Percentiles rank a stretch among this genome's conserved stretches.
Conservation (phyloP, 2,329 filamentous ascomycete genomes). For the Talaromyces marneffei region DNA sequence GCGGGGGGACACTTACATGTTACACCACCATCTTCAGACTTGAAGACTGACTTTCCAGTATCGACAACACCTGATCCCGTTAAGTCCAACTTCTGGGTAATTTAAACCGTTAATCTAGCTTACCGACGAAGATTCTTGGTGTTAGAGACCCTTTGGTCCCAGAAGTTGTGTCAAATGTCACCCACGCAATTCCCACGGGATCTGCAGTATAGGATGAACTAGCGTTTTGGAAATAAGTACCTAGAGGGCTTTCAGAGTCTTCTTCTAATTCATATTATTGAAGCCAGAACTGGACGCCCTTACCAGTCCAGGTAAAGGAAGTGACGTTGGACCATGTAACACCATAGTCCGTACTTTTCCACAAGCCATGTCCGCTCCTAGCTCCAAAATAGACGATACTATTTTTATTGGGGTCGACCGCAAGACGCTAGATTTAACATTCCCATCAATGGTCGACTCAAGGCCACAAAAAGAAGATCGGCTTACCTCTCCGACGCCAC, state of each 20-base stretch:
- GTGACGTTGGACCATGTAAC: conserved; percentile 49
- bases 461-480: background rate
- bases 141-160: conserved; percentile 43
- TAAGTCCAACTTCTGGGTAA: background rate
- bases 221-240: conserved; percentile 45
- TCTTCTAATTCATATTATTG: background rate
- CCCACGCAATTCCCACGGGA: conserved; percentile 46
- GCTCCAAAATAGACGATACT: conserved; percentile 55
- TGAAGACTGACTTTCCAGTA: conserved; percentile 50
- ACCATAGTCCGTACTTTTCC: conserved; percentile 54
- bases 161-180: conserved; percentile 54
- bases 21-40: conserved; percentile 49
- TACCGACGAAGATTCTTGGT: conserved; percentile 53
- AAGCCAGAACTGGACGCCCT: background rate
- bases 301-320: conserved; percentile 43
- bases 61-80: conserved; percentile 35
- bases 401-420: conserved; percentile 53
- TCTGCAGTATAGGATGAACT: conserved; percentile 45
- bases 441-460: background rate
- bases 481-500: conserved; percentile 49
- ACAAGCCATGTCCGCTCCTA: conserved; percentile 54
- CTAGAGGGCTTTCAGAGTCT: conserved; percentile 22
- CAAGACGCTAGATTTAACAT: conserved; percentile 37
- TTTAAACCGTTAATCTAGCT: conserved; percentile 12
- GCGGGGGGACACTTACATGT: conserved; percentile 43